These are phyloP conservation scores for Xylaria sp. DNA, from an alignment of 2,329 filamentous ascomycete genomes.

Conservation along the genomic window DNA sequence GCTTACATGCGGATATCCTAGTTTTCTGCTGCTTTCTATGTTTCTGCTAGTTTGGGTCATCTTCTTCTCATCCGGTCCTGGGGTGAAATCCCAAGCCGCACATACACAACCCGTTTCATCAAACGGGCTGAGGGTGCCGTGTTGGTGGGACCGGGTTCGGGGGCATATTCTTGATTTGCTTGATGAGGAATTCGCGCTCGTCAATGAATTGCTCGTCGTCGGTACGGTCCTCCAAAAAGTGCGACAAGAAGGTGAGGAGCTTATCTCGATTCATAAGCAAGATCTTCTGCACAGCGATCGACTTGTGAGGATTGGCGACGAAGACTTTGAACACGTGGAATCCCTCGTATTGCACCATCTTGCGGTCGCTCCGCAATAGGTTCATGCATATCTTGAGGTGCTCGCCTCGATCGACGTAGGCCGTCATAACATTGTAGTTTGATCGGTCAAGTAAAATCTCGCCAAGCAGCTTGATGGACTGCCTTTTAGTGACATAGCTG, in stretches of 20 bases:
- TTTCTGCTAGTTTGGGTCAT: too few relatives aligned
- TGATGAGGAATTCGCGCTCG: constrained; percentile 95
- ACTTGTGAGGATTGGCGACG: constrained; percentile 98
- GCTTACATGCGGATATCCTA: constrained; percentile 12
- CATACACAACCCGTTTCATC: constrained; percentile 2
- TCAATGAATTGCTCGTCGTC: constrained; percentile 99
- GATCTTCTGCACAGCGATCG: constrained; percentile 92
- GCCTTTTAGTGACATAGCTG: constrained; percentile 96
- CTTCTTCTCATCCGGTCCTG: not conserved
- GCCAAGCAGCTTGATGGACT: constrained; percentile 95
- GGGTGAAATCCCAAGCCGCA: constrained; percentile 1
- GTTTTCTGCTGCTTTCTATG: not conserved
- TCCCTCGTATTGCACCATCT: constrained; percentile 99
- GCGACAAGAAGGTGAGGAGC: constrained; percentile 84
- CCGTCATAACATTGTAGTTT: constrained; percentile 98
- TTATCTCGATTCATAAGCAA: constrained; percentile 95
- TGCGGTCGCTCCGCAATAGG: constrained; percentile 88
- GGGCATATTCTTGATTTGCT: constrained; percentile 81
- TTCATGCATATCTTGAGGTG: constrained; percentile 99
- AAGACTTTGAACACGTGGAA: constrained; percentile 99
- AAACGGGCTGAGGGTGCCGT: constrained; percentile 44
- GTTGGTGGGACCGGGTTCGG: constrained; percentile 60
- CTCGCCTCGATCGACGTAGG: constrained; percentile 92
- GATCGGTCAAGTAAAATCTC: constrained; percentile 93
- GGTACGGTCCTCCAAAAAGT: constrained; percentile 91